phyloP scores from a whole-genome alignment of 225 moss, liverwort and hornwort genomes.

The Bryoerythrophyllum caledonicum region DNA sequence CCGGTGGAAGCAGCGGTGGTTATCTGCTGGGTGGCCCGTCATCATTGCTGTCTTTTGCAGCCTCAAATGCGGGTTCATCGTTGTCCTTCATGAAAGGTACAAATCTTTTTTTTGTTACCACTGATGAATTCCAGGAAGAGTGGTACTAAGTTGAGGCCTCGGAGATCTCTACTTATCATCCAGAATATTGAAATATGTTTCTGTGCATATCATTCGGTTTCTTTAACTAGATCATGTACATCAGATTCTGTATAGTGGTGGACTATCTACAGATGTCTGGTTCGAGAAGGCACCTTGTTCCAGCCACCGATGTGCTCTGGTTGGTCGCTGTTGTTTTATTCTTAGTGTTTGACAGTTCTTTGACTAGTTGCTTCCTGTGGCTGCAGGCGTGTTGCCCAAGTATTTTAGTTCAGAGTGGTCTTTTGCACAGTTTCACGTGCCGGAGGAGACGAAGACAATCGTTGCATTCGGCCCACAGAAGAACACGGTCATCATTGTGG shows the following conservation, averaged over 20 bases:
- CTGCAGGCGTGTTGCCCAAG: slow-evolving; percentile 85
- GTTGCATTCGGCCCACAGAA: slow-evolving; percentile 96
- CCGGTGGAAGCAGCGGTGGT: slow-evolving; percentile 39
- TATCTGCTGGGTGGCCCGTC: slow-evolving; percentile 43
- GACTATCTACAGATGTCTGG: not conserved
- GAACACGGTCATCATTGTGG: slow-evolving; percentile 79
- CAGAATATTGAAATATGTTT: not conserved
- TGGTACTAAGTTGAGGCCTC: not conserved
- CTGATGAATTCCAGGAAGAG: not conserved
- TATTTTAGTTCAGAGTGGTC: slow-evolving; percentile 99
- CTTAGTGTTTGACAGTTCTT: slow-evolving; percentile 1
- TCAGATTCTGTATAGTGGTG: slow-evolving; percentile 10
- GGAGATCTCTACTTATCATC: not conserved
- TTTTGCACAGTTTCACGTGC: slow-evolving; percentile 89
- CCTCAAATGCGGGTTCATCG: slow-evolving; percentile 89
- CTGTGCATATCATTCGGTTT: not conserved
- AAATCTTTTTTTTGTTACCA: not conserved
- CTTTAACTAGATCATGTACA: not conserved
- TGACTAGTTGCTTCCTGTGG: not conserved
- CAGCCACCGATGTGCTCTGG: not conserved
- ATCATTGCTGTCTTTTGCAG: slow-evolving; percentile 63
- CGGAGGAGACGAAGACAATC: slow-evolving; percentile 85
- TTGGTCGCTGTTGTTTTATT: not conserved
- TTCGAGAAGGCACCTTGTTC: slow-evolving; percentile 5
- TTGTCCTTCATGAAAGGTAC: slow-evolving; percentile 96